phyloP scores from a whole-genome alignment of 1,284 basidiomycete species.

The Tilletia setariae region DNA sequence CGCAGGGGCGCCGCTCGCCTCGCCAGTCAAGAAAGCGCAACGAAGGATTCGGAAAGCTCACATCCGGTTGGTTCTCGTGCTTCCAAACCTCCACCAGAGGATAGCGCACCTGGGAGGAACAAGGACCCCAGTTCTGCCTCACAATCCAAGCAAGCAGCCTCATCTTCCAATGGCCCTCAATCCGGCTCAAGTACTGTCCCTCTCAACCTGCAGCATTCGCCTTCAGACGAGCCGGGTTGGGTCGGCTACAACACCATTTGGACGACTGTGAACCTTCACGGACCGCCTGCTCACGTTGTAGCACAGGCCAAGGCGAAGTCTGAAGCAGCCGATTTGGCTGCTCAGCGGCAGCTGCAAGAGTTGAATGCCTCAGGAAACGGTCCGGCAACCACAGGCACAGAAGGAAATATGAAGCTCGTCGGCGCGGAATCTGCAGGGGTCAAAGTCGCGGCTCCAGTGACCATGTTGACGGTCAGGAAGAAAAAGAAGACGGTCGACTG shows the following conservation, averaged over 20 bases:
- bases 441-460: neutral
- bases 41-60: too few species aligned
- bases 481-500: neutral
- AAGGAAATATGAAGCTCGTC: neutral
- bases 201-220: neutral
- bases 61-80: too few species aligned
- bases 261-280: conserved; percentile 8
- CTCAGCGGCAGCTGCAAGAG: neutral
- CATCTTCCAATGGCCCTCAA: neutral
- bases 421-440: neutral
- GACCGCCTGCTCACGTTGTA: neutral
- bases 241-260: conserved; percentile 7
- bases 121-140: too few species aligned
- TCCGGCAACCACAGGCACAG: neutral
- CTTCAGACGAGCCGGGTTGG: conserved; percentile 5
- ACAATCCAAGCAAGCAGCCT: neutral
- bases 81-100: too few species aligned
- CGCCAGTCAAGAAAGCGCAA: too few species aligned
- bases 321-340: neutral
- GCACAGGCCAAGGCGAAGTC: neutral
- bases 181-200: neutral
- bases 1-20: too few species aligned
- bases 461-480: conserved; percentile 12
- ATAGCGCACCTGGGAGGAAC: neutral
- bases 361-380: neutral